Percentiles rank a stretch among this genome's conserved stretches.
Evolutionary conservation across 306 rosid genomes (phyloP).

Genomic region (Prunus padus): DNA sequence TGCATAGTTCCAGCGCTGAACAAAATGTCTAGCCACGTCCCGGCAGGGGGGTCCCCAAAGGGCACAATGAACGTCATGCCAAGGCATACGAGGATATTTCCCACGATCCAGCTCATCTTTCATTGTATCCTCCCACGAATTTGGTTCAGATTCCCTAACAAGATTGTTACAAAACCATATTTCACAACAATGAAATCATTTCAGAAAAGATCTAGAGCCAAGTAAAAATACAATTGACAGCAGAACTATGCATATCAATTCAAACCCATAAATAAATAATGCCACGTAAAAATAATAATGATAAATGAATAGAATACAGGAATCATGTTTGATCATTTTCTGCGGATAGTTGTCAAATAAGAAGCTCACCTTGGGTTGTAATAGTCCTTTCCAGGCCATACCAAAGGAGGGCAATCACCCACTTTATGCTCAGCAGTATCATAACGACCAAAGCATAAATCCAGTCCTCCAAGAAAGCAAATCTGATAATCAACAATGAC

Average conservation of each 20-base stretch:
- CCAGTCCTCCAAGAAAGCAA: constrained; percentile 96
- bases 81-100: constrained; percentile 97
- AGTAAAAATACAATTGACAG: not conserved
- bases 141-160: constrained; percentile 94
- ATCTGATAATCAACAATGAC: constrained; percentile 92
- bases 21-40: constrained; percentile 97
- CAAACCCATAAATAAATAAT: not conserved
- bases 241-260: not conserved
- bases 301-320: not conserved
- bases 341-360: constrained; percentile 8
- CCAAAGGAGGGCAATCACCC: constrained; percentile 70
- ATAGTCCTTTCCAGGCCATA: constrained; percentile 98
- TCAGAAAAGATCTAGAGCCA: not conserved
- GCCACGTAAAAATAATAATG: not conserved
- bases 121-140: constrained; percentile 98
- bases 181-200: not conserved
- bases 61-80: constrained; percentile 99
- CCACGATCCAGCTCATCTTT: constrained; percentile 90
- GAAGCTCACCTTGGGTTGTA: constrained; percentile 88
- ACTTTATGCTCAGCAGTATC: constrained; percentile 92
- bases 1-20: constrained; percentile 99
- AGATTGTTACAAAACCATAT: constrained; percentile 7
- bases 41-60: constrained; percentile 99
- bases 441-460: constrained; percentile 98
- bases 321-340: not conserved